phyloP scores from a whole-genome alignment of 2,329 filamentous ascomycete species.

The Trichophyton benhamiae region DNA sequence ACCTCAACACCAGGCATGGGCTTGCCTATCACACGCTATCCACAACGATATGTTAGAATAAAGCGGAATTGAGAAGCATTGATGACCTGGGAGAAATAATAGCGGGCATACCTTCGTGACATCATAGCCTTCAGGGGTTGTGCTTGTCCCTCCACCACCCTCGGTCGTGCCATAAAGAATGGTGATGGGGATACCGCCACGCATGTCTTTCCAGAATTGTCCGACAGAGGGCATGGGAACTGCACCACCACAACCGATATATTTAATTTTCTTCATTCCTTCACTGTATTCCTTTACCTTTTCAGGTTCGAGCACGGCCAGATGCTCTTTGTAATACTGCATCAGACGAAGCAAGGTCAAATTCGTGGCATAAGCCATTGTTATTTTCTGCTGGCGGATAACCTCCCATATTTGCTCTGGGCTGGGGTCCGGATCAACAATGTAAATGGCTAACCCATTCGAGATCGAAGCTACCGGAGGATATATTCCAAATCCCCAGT shows the following conservation, averaged over 20 bases:
- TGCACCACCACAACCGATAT: slow-evolving; percentile 2
- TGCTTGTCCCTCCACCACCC: neutral
- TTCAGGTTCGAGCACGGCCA: slow-evolving; percentile 2
- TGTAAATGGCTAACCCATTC: slow-evolving; percentile 3
- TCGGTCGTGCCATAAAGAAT: slow-evolving; percentile 2
- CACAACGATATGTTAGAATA: neutral
- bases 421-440: neutral
- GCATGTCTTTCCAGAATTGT: slow-evolving; percentile 4
- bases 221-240: slow-evolving; percentile 1
- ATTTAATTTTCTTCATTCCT: slow-evolving; percentile 3
- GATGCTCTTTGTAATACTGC: slow-evolving; percentile 9
- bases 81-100: neutral
- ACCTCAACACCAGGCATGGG: neutral
- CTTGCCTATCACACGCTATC: slow-evolving; percentile 9
- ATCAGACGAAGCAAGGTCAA: slow-evolving; percentile 5
- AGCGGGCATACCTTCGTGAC: neutral
- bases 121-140: neutral
- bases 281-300: slow-evolving; percentile 3
- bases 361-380: neutral
- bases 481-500: slow-evolving; percentile 7
- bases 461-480: neutral
- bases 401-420: slow-evolving; percentile 1
- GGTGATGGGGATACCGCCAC: neutral
- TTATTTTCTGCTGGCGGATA: neutral
- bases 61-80: neutral